Percentiles rank a stretch among this genome's conserved stretches.
Evolutionary conservation across 306 rosid species (phyloP).

Genomic region (Heteromeles arbutifolia): DNA sequence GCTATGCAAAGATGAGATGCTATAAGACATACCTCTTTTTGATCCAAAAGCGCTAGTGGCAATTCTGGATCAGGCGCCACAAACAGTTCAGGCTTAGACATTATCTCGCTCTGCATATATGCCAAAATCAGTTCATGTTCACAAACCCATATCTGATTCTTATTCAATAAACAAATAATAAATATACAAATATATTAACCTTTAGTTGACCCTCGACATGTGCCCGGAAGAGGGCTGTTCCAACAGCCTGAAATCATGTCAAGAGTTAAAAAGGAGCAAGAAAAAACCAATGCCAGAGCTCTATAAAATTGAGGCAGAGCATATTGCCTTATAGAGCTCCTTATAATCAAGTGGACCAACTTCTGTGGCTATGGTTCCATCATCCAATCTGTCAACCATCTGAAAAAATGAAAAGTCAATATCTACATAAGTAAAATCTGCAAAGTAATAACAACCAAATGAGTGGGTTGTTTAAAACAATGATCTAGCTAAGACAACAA

Average conservation of each 20-base stretch:
- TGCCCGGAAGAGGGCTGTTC: constrained; percentile 92
- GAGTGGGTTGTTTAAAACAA: not conserved
- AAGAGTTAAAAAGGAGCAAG: constrained; percentile 25
- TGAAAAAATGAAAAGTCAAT: constrained; percentile 28
- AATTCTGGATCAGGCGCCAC: constrained; percentile 92
- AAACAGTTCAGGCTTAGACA: constrained; percentile 93
- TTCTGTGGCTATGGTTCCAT: constrained; percentile 59
- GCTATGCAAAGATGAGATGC: constrained; percentile 4
- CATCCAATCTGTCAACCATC: constrained; percentile 98
- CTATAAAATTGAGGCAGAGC: not conserved
- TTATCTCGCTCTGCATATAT: constrained; percentile 82
- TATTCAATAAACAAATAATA: not conserved
- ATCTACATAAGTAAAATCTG: not conserved
- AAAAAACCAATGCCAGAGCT: constrained; percentile 12
- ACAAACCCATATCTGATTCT: not conserved
- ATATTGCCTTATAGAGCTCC: constrained; percentile 82
- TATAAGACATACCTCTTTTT: constrained; percentile 63
- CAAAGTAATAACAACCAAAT: not conserved
- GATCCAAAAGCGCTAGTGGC: constrained; percentile 92
- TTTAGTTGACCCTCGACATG: constrained; percentile 98
- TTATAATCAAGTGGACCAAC: constrained; percentile 81
- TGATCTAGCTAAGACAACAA: not conserved
- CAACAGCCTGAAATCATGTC: constrained; percentile 76
- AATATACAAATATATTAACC: constrained; percentile 32
- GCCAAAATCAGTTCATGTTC: constrained; percentile 23